Conservation (phyloP, 2,329 filamentous ascomycete genomes). For the Clonostachys solani region DNA sequence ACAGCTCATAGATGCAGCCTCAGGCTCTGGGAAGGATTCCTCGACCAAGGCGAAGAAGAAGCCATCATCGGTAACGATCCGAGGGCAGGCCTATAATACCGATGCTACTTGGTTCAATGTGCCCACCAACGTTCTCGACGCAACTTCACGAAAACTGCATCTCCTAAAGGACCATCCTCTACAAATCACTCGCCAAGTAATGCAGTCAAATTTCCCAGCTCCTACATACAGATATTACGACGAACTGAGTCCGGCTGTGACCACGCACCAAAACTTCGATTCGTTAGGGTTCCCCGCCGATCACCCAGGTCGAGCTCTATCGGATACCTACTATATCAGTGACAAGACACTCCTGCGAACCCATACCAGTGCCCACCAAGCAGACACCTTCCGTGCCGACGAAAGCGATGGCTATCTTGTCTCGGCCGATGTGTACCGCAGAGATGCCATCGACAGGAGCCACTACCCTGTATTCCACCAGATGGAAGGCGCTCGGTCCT, state of each 20-base stretch:
- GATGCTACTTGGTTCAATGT: conserved; percentile 83
- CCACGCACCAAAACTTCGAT: conserved; percentile 87
- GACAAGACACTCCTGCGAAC: conserved; percentile 79
- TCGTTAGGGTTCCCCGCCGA: conserved; percentile 87
- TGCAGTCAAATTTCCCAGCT: conserved; percentile 79
- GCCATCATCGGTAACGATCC: conserved; percentile 46
- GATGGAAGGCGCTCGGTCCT: conserved; percentile 92
- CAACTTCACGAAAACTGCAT: conserved; percentile 77
- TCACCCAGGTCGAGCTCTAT: conserved; percentile 81
- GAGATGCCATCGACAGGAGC: conserved; percentile 90
- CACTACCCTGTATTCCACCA: conserved; percentile 98
- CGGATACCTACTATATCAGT: conserved; percentile 96
- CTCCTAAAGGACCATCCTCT: conserved; percentile 88
- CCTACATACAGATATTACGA: conserved; percentile 75
- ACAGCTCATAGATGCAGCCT: background rate
- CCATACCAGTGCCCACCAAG: conserved; percentile 92
- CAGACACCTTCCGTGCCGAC: conserved; percentile 72
- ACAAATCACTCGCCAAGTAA: conserved; percentile 84
- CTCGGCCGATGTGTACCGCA: conserved; percentile 89
- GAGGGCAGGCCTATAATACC: conserved; percentile 58
- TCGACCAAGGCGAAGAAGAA: conserved; percentile 8
- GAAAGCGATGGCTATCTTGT: conserved; percentile 79
- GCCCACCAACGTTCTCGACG: conserved; percentile 67
- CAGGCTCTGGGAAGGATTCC: conserved; percentile 4
- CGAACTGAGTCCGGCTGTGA: conserved; percentile 76